Conservation (phyloP, 495 filamentous ascomycete species). For the Penicillium silybi region DNA sequence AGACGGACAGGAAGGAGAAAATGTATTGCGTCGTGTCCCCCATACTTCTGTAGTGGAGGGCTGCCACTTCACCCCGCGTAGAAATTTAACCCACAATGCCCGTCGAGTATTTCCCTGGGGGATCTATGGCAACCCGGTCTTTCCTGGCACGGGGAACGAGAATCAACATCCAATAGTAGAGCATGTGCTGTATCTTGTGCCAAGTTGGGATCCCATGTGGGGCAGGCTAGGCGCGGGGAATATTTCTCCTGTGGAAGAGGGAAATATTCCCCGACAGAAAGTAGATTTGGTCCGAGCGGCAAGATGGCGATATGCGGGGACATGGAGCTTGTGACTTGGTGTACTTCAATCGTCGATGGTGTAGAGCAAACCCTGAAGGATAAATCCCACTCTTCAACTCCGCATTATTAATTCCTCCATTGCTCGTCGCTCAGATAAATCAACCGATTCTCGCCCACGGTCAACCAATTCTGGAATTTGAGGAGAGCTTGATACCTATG, state of each 20-base stretch:
- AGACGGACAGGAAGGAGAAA: neutral
- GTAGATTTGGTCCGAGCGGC: neutral
- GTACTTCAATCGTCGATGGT: too few relatives aligned
- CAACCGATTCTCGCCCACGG: constrained; percentile 8
- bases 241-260: constrained; percentile 10
- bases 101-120: neutral
- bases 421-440: neutral
- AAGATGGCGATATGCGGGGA: neutral
- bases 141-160: neutral
- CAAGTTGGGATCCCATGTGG: neutral
- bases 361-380: too few relatives aligned
- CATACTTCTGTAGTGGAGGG: neutral
- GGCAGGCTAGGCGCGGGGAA: constrained; percentile 13
- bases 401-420: neutral
- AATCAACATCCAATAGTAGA: constrained; percentile 11
- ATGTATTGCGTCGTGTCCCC: neutral
- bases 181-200: neutral
- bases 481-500: constrained; percentile 74
- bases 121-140: neutral
- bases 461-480: constrained; percentile 75
- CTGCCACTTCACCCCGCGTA: constrained; percentile 1
- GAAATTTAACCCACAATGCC: neutral
- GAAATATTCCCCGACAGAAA: constrained; percentile 8
- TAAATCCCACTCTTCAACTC: too few relatives aligned
- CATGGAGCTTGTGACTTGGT: neutral